Percentiles rank a stretch among this genome's conserved stretches.
Evolutionary conservation across 129 eudicot genomes (phyloP).

Genomic region (Chrysanthemum seticuspe): DNA sequence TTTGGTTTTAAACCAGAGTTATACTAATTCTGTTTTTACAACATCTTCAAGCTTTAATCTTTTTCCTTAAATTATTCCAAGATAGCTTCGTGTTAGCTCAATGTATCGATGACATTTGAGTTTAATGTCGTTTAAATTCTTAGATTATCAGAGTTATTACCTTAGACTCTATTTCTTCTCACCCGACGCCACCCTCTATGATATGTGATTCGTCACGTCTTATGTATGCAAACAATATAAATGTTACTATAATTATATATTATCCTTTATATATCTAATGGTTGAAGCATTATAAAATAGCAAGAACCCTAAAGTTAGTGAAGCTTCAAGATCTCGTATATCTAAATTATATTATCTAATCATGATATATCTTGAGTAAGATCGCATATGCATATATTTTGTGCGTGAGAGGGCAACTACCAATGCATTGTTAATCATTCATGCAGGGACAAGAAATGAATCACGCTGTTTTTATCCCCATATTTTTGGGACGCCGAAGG

Average conservation of each 20-base stretch:
- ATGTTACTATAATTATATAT: slow-evolving; percentile 2
- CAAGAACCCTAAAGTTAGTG: slow-evolving; percentile 8
- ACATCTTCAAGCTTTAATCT: no score
- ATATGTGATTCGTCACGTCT: slow-evolving; percentile 14
- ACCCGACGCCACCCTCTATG: not conserved
- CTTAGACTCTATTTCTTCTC: not conserved
- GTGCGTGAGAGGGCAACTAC: slow-evolving; percentile 3
- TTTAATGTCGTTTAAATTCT: not conserved
- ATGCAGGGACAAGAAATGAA: slow-evolving; percentile 20
- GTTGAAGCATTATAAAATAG: not conserved
- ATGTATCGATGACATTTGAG: not conserved
- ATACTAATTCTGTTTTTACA: no score
- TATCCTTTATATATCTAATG: slow-evolving; percentile 9
- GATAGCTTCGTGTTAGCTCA: not conserved
- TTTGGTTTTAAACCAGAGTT: no score
- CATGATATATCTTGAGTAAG: not conserved
- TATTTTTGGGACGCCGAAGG: slow-evolving; percentile 31
- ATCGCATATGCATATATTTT: slow-evolving; percentile 12
- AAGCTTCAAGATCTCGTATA: slow-evolving; percentile 11
- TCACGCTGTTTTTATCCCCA: slow-evolving; percentile 2
- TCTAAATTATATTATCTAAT: not conserved
- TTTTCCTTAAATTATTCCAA: not conserved
- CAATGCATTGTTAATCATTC: slow-evolving; percentile 9
- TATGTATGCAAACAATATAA: slow-evolving; percentile 20
- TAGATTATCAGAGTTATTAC: not conserved